Evolutionary conservation across 78 protist species (phyloP), one percentile per base, ranked within the genome.

Genomic region (Pelomyxa schiedti): DNA sequence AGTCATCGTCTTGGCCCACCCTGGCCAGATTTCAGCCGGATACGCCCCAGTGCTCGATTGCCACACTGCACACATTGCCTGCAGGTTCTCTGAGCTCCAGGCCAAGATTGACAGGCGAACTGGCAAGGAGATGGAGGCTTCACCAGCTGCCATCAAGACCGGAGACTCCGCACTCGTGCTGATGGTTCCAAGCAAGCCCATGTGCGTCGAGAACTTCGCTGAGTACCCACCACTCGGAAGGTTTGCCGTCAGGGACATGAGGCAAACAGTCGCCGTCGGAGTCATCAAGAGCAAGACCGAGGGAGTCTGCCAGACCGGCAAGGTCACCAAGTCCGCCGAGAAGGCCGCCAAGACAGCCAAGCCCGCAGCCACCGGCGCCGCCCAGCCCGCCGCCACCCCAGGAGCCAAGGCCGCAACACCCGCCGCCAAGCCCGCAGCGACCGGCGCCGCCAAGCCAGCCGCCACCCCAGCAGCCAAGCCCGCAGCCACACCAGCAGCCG

Each of bases 51-150:
- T 93, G 37, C 42, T 93, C 66, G 97, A 93, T 81, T 93, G 97
- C 90, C 98, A 92, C 94, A 96, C 99, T 35, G 95, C 97, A 32
- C 99, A 93, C 87, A 91, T 93, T 76, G 96, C 98, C 77, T 92
- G 95, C 91, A 86, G 81, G 74, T 94, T 95, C 89, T 43, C 72
- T 40, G 89, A 81, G 81, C 58, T 95, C 86, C 8, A 75, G 72
- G 35, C 81, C 69, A 90, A 86, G 89, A 85, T 95, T 73, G 95
- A 95, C 83, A 77, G 90, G 53, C 92, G 96, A 67, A 66, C 96
- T 47, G 97, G 97, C 64, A 68, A 83, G 76, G 77, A 41, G 65
- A 39, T 74, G 38, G 94, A 86, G 78, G 89, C 66, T 8, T 4
- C 0, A 74, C 97, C 97, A 72, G 82, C 85, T 79, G 52, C 65